Evolutionary conservation across 176 grass and related monocot genomes (phyloP).

Genomic region (Cenchrus fungigraminus): DNA sequence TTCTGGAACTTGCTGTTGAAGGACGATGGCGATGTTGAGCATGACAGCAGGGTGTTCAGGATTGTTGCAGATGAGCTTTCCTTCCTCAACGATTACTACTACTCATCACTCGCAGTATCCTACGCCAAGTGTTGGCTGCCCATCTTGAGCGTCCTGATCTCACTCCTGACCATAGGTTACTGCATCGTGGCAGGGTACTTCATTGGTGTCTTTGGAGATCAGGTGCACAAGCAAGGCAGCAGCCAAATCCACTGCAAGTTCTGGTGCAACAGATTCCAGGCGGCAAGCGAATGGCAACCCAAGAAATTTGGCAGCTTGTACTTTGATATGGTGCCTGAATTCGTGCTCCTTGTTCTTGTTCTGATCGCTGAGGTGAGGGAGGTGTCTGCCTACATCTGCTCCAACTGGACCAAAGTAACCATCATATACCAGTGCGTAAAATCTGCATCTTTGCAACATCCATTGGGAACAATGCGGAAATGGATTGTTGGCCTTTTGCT

Average conservation of each 20-base stretch:
- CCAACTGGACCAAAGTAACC: slow-evolving; percentile 35
- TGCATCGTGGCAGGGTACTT: background rate
- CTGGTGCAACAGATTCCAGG: background rate
- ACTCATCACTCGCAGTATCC: background rate
- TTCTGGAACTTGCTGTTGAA: background rate
- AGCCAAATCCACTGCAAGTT: background rate
- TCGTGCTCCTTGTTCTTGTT: background rate
- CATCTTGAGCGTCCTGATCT: background rate
- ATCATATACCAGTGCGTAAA: background rate
- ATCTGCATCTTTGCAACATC: background rate
- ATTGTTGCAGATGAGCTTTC: slow-evolving; percentile 11
- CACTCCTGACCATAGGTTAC: background rate
- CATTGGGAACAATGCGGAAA: background rate
- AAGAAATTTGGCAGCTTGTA: background rate
- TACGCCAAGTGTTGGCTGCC: slow-evolving; percentile 3
- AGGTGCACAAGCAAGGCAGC: background rate
- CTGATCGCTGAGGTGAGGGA: background rate
- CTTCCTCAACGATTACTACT: slow-evolving; percentile 31
- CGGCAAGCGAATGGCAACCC: accelerated
- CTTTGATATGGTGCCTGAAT: background rate
- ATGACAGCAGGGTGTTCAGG: background rate
- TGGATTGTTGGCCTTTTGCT: background rate
- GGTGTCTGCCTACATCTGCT: background rate
- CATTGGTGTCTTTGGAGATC: background rate
- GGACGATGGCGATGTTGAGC: background rate